Evolutionary conservation across 306 rosid genomes (phyloP), one percentile per base, ranked within the genome.

Genomic region (Vigna reflexopilosa): DNA sequence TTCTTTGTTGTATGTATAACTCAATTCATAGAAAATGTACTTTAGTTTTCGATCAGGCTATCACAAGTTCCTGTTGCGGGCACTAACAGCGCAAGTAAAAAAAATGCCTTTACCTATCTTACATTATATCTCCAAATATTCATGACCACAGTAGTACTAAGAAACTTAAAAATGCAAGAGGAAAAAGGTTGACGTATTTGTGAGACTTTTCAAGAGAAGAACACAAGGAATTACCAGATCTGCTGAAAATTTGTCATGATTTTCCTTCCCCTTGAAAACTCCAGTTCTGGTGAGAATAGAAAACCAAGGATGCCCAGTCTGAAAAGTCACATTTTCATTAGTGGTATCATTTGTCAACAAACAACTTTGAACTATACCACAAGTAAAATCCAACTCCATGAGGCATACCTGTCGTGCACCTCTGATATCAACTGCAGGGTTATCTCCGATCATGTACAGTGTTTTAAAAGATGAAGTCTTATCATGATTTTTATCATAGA

Each of bases 221-320:
- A 22, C 26, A 20, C 30, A 62, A 42, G 74, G 44, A 83, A 62
- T 76, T 81, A 88, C 91, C 91, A 83, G 79, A 75, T 88, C 87
- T 24, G 91, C 91, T 22, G 83, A 83, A 75, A 65, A 83, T 75
- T 83, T 61, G 58, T 70, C 78, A 80, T 92, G 95, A 85, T 89
- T 94, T 74, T 78, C 97, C 83, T 84, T 87, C 76, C 93, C 98
- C 89, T 89, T 94, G 82, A 90, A 94, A 79, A 90, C 97, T 17
- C 98, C 98, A 0, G 95, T 92, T 86, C 97, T 89, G 12, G 97
- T 94, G 80, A 94, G 87, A 84, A 94, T 94, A 38, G 97, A 92
- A 89, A 94, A 94, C 98, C 98, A 94, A 76, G 97, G 98, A 80
- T 84, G 87, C 57, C 97, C 98, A 0, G 90, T 87, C 98, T 94